Evolutionary conservation across 306 rosid species (phyloP).

Genomic region (Vachellia collinsii): DNA sequence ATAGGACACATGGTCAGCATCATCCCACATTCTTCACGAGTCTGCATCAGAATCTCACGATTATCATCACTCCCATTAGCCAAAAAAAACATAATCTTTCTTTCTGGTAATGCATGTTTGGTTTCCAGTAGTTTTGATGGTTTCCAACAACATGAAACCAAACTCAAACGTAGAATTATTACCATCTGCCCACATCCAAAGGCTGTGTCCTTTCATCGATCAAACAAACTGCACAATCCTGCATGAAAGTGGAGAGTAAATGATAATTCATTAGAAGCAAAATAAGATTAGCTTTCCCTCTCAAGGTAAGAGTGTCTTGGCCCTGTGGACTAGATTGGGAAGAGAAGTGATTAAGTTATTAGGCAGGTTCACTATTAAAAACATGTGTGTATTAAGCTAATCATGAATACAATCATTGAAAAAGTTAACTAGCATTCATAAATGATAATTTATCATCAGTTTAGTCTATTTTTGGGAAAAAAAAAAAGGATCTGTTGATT

Average conservation of each 20-base stretch:
- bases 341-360: background rate
- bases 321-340: background rate
- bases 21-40: too few relatives aligned
- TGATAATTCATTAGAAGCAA: background rate
- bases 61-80: too few relatives aligned
- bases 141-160: too few relatives aligned
- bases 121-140: too few relatives aligned
- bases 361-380: background rate
- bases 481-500: background rate
- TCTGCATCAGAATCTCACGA: too few relatives aligned
- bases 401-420: background rate
- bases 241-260: background rate
- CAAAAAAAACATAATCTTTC: too few relatives aligned
- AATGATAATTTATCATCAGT: background rate
- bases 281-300: background rate
- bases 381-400: background rate
- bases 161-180: too few relatives aligned
- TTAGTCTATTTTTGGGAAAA: background rate
- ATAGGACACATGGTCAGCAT: too few relatives aligned
- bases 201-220: constrained; percentile 24
- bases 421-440: background rate
- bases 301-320: too few relatives aligned
- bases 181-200: background rate
- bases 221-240: constrained; percentile 16
- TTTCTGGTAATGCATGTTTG: too few relatives aligned